Conservation (phyloP, 306 rosid genomes). For the Ceratonia siliqua region DNA sequence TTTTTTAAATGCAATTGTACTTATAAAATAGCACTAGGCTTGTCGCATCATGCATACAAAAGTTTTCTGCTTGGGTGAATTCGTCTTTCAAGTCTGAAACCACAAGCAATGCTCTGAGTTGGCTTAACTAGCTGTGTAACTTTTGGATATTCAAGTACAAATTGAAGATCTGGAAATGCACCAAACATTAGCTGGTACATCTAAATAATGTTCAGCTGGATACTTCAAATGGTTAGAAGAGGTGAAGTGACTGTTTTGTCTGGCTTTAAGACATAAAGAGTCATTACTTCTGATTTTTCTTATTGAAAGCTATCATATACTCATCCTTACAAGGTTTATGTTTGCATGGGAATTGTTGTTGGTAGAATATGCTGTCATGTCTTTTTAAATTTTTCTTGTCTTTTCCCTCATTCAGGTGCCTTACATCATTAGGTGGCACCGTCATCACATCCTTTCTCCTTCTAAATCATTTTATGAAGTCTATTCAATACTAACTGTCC, state of each 20-base stretch:
- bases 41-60: neutral
- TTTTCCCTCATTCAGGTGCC: neutral
- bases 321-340: neutral
- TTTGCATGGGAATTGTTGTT: neutral
- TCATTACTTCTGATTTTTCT: neutral
- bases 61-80: conserved; percentile 5
- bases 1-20: neutral
- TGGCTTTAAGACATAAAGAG: neutral
- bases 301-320: neutral
- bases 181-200: neutral
- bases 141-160: neutral
- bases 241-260: conserved; percentile 6
- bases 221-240: neutral
- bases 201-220: conserved; percentile 15
- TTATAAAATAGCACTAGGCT: neutral
- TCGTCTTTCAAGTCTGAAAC: conserved; percentile 2
- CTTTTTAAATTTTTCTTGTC: neutral
- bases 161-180: neutral
- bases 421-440: neutral
- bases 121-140: neutral
- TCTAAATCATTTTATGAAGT: neutral
- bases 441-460: neutral
- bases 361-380: neutral
- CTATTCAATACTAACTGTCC: neutral
- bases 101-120: neutral